Conservation (phyloP, 192 early-diverging fungal species). For the Phlyctochytrium bullatum region DNA sequence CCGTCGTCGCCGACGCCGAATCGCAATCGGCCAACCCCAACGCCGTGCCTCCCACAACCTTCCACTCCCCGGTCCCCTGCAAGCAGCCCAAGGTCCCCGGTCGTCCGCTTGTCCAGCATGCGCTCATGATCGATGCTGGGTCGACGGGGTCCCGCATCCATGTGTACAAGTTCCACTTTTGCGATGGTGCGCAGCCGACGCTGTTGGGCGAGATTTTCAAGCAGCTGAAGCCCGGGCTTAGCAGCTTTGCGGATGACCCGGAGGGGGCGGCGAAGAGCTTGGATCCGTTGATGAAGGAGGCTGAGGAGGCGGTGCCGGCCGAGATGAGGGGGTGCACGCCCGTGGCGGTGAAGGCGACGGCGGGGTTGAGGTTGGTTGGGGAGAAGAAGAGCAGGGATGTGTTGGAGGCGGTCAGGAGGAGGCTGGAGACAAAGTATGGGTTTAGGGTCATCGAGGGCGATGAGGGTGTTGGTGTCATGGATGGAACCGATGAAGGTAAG, state of each 20-base stretch:
- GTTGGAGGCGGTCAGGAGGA: constrained; percentile 64
- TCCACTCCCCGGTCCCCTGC: not conserved
- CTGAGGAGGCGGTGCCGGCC: constrained; percentile 70
- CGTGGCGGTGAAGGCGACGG: constrained; percentile 93
- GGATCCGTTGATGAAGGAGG: constrained; percentile 72
- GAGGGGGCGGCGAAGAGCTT: constrained; percentile 76
- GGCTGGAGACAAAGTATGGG: constrained; percentile 71
- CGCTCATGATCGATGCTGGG: constrained; percentile 93
- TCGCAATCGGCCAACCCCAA: too few relatives aligned
- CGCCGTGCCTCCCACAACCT: not conserved
- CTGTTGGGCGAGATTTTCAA: constrained; percentile 74
- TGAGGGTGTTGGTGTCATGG: constrained; percentile 86
- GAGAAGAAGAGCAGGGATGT: constrained; percentile 69
- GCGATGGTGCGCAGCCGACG: constrained; percentile 67
- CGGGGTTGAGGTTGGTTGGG: constrained; percentile 83
- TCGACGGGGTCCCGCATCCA: constrained; percentile 97
- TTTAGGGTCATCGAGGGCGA: constrained; percentile 69
- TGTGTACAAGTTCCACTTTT: constrained; percentile 95
- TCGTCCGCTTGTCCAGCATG: constrained; percentile 81
- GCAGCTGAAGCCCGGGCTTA: constrained; percentile 82
- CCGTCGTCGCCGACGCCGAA: too few relatives aligned
- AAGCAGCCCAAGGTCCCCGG: constrained; percentile 9
- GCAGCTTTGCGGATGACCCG: constrained; percentile 66
- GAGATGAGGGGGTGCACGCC: constrained; percentile 78
- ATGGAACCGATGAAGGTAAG: constrained; percentile 89